Percentiles rank a stretch among this genome's conserved stretches.
Evolutionary conservation across 2,329 filamentous ascomycete genomes (phyloP).

Genomic region (Colletotrichum sp.): DNA sequence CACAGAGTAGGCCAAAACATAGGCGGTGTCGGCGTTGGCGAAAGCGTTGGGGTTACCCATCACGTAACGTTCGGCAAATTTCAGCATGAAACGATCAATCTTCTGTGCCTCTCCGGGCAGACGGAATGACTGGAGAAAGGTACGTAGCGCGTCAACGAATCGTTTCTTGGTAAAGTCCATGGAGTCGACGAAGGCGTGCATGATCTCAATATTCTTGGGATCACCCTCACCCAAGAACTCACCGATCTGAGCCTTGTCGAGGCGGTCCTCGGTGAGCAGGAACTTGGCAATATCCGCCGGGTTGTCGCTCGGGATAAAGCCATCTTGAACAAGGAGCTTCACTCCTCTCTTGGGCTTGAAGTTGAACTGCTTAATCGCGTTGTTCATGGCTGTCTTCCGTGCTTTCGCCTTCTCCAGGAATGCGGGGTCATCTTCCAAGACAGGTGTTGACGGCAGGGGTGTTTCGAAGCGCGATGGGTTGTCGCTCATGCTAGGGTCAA

Average conservation of each 20-base stretch:
- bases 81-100: constrained; percentile 99
- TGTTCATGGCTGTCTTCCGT: constrained; percentile 87
- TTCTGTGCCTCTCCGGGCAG: constrained; percentile 96
- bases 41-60: constrained; percentile 96
- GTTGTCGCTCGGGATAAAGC: constrained; percentile 82
- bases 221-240: constrained; percentile 96
- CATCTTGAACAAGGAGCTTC: constrained; percentile 80
- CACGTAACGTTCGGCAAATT: constrained; percentile 96
- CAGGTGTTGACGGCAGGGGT: constrained; percentile 68
- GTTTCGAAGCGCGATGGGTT: constrained; percentile 67
- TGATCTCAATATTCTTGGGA: constrained; percentile 79
- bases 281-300: constrained; percentile 87
- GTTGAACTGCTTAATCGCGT: constrained; percentile 92
- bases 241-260: constrained; percentile 92
- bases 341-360: constrained; percentile 96
- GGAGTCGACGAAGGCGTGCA: constrained; percentile 95
- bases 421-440: constrained; percentile 86
- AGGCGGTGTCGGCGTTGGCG: constrained; percentile 96
- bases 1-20: constrained; percentile 94
- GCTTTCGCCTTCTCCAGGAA: constrained; percentile 96
- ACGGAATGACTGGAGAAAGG: constrained; percentile 93
- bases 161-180: constrained; percentile 94
- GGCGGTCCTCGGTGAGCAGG: constrained; percentile 77
- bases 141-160: constrained; percentile 89
- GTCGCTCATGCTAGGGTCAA: constrained; percentile 72